A percentile compares a stretch with the other conserved stretches of the same genome.
These are phyloP conservation scores for Acanthamoeba comandoni DNA, from an alignment of 208 protist species.

Conservation along the genomic window DNA sequence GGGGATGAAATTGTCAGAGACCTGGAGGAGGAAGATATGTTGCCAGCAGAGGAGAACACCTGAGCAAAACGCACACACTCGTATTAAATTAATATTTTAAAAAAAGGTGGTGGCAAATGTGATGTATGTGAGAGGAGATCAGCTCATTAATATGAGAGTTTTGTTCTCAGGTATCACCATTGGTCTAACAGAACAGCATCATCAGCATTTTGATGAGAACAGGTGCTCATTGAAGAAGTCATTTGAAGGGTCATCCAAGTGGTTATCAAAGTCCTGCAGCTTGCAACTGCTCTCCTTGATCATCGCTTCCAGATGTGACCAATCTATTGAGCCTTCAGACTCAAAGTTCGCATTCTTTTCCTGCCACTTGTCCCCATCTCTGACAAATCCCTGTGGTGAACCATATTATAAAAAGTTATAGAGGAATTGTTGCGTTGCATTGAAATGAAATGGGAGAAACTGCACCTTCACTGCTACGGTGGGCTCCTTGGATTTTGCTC, in stretches of 20 bases:
- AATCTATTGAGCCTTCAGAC: not conserved
- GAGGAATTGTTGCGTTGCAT: not conserved
- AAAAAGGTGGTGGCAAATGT: not conserved
- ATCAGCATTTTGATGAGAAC: too few relatives aligned
- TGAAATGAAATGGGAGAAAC: too few relatives aligned
- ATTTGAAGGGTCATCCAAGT: constrained; percentile 36
- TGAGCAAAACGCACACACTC: not conserved
- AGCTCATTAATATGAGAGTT: not conserved
- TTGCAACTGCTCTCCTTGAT: not conserved
- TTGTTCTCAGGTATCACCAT: constrained; percentile 23
- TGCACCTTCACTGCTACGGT: constrained; percentile 18
- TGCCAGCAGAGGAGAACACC: not conserved
- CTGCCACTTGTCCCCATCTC: not conserved
- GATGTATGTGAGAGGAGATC: not conserved
- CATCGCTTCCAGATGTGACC: constrained; percentile 4
- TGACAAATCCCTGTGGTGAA: not conserved
- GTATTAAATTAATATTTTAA: not conserved
- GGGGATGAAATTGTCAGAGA: not conserved
- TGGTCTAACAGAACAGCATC: constrained; percentile 15
- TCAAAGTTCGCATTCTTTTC: constrained; percentile 43
- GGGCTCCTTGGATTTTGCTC: not conserved
- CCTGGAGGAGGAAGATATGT: not conserved
- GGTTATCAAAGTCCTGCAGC: constrained; percentile 73
- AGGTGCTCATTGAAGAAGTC: constrained; percentile 63
- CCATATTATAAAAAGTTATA: not conserved